Percentiles rank a stretch among this genome's conserved stretches.
Conservation (phyloP, 495 filamentous ascomycete genomes). For the Aspergillus taichungensis region DNA sequence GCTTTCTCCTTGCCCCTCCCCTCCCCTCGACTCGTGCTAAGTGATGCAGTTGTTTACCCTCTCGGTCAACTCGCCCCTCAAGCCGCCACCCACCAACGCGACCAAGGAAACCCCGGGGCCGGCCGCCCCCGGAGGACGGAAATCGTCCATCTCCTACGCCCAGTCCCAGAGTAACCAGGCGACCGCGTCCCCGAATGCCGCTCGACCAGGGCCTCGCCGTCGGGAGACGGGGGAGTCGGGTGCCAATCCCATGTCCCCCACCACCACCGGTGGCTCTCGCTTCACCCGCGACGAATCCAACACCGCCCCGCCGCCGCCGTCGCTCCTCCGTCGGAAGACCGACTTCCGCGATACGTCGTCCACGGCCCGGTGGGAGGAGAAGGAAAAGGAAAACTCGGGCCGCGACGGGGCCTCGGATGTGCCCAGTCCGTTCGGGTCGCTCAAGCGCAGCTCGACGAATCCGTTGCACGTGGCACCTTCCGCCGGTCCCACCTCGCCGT, state of each 20-base stretch:
- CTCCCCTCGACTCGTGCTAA: constrained; percentile 13
- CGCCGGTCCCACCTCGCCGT: constrained; percentile 56
- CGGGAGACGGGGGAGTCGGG: constrained; percentile 79
- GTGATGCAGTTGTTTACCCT: constrained; percentile 56
- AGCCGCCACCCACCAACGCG: constrained; percentile 63
- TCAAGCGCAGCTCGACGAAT: constrained; percentile 66
- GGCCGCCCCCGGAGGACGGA: constrained; percentile 51
- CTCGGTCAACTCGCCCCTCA: constrained; percentile 89
- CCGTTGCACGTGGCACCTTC: constrained; percentile 41
- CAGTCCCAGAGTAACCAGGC: constrained; percentile 39
- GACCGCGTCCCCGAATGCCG: constrained; percentile 50
- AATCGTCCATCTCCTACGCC: constrained; percentile 62
- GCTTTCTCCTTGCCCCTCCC: constrained; percentile 17
- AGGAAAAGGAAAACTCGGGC: constrained; percentile 37
- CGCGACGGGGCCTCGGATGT: constrained; percentile 32
- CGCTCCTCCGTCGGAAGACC: constrained; percentile 66
- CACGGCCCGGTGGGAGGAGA: constrained; percentile 24
- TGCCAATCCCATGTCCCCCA: constrained; percentile 50
- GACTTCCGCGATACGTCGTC: constrained; percentile 48
- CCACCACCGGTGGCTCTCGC: constrained; percentile 37
- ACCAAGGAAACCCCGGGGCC: constrained; percentile 60
- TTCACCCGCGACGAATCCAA: constrained; percentile 52
- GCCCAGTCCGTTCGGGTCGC: constrained; percentile 48
- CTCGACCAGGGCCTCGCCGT: constrained; percentile 64
- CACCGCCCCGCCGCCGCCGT: constrained; percentile 52